Percentiles rank a stretch among this genome's conserved stretches.
Evolutionary conservation across 1,284 basidiomycete genomes (phyloP).

Genomic region (Coniophora puteana): DNA sequence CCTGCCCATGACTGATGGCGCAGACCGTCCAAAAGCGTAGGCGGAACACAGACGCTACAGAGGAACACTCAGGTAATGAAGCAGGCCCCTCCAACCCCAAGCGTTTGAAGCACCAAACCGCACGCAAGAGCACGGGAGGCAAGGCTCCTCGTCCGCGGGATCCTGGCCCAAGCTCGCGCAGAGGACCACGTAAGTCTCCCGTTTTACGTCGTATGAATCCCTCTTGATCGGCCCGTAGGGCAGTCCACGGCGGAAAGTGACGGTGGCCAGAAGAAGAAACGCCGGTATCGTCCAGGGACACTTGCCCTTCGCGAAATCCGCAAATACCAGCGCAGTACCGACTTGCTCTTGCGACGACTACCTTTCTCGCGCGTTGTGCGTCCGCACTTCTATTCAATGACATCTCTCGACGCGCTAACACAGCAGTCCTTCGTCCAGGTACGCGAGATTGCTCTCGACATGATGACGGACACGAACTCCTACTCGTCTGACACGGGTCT

Average conservation of each 20-base stretch:
- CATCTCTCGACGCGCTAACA: background rate
- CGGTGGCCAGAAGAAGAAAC: conserved; percentile 41
- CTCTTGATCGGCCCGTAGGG: conserved; percentile 11
- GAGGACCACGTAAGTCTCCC: conserved; percentile 20
- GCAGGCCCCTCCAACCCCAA: conserved; percentile 47
- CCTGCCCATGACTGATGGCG: conserved; percentile 34
- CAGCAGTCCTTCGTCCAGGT: conserved; percentile 49
- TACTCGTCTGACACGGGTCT: conserved; percentile 58
- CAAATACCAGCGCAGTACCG: conserved; percentile 91
- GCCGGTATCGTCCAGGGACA: conserved; percentile 80
- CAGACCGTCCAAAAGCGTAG: conserved; percentile 43
- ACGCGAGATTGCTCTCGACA: conserved; percentile 86
- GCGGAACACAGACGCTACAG: conserved; percentile 35
- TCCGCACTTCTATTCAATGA: too few species aligned
- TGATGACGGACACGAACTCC: conserved; percentile 73
- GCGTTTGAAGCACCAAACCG: conserved; percentile 52
- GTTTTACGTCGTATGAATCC: conserved; percentile 3
- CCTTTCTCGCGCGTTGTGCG: conserved; percentile 87
- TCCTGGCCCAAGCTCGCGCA: conserved; percentile 21
- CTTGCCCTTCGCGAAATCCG: conserved; percentile 89
- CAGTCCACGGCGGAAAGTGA: conserved; percentile 23
- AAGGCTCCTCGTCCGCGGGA: conserved; percentile 32
- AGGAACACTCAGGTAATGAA: conserved; percentile 29
- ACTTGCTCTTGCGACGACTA: conserved; percentile 81
- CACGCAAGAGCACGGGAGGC: conserved; percentile 75